Base-by-base conservation (phyloP, 768 basidiomycete genomes). In the Collybia nuda region DNA sequence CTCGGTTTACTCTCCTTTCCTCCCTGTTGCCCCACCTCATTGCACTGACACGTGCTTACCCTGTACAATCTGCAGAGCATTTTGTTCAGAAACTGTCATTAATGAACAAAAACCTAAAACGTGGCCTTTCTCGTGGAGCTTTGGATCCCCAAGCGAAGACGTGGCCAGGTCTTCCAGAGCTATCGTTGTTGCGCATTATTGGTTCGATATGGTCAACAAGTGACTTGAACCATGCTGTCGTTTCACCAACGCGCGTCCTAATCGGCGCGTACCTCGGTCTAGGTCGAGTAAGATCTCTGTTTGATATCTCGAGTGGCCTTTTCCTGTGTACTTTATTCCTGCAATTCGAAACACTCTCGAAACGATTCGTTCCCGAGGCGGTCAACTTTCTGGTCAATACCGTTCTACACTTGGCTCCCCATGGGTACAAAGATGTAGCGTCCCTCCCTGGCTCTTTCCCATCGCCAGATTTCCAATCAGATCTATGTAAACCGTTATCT, bases 41-140 rank as follows among this genome's bases (percentile, higher is more conserved):
- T 59, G 77, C 88, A 18, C 82, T 98, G 50, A 81, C 87, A 15
- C 84, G 83, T 55, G 73, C 86, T 7, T 95, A 95, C 67, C 92
- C 95, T 1, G 80, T 90, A 48, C 79, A 85, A 40, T 76, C 85
- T 6, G 94, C 95, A 0, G 78, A 82, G 45, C 79, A 83, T 61
- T 92, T 95, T 67, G 81, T 89, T 53, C 73, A 79, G 23, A 98
- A 98, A 68, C 77, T 98, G 39, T 70, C 76, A 8, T 69, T 97
- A 5, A 97, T 98, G 93, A 86, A 98, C 67, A 94, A 93, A 74
- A 97, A 98, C 64, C 80, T 98, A 47, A 82, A 82, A 44, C 85
- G 85, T 7, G 95, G 94, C 6, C 72, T 99, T 15, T 79, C 86
- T 2, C 76, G 76, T 6, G 92, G 90, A 1, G 73, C 90, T 0